phyloP scores from a whole-genome alignment of 441 rosid genomes.

The Gossypium schwendimanii region DNA sequence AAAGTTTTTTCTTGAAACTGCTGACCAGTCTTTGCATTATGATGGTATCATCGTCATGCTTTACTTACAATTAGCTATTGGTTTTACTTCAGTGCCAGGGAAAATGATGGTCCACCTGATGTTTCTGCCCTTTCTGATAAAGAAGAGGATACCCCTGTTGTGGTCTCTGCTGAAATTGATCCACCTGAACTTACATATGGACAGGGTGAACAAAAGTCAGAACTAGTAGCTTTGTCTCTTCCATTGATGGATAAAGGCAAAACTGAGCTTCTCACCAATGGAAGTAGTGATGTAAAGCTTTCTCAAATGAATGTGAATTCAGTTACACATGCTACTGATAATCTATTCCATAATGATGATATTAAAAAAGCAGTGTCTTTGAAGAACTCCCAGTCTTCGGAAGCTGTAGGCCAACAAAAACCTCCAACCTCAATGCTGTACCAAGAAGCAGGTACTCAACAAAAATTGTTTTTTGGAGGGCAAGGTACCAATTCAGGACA shows the following conservation, averaged over 20 bases:
- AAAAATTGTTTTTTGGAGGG: slow-evolving; percentile 15
- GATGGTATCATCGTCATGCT: slow-evolving; percentile 8
- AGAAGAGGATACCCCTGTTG: slow-evolving; percentile 40
- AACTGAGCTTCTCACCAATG: slow-evolving; percentile 17
- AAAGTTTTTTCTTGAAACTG: not conserved
- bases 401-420: slow-evolving; percentile 31
- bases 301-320: slow-evolving; percentile 25
- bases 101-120: slow-evolving; percentile 27
- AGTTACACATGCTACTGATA: slow-evolving; percentile 18
- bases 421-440: slow-evolving; percentile 20
- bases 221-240: slow-evolving; percentile 20
- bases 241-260: slow-evolving; percentile 21
- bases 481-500: slow-evolving; percentile 35
- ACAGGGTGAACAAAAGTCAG: slow-evolving; percentile 26
- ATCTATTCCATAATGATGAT: not conserved
- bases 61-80: slow-evolving; percentile 7
- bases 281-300: slow-evolving; percentile 19
- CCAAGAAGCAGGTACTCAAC: slow-evolving; percentile 30
- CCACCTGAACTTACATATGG: slow-evolving; percentile 27
- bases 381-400: slow-evolving; percentile 25
- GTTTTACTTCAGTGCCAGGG: slow-evolving; percentile 39
- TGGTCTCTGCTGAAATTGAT: slow-evolving; percentile 23
- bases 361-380: slow-evolving; percentile 25
- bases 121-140: slow-evolving; percentile 40
- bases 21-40: slow-evolving; percentile 9